These are phyloP conservation scores for Penicillium palitans DNA, from an alignment of 2,329 filamentous ascomycete species.

Conservation along the genomic window DNA sequence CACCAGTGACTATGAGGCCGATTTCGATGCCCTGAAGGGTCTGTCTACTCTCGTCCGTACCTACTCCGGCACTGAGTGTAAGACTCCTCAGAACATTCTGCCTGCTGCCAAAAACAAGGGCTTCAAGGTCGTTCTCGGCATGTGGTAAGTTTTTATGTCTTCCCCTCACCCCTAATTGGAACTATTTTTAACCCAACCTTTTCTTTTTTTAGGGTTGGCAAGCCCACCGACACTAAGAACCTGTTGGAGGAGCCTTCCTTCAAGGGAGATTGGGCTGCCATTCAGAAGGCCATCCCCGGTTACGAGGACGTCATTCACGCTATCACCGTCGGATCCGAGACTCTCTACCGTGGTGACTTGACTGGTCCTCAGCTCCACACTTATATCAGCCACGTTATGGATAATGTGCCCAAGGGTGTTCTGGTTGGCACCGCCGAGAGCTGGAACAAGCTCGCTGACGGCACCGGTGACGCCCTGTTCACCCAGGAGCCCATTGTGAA, in stretches of 20 bases:
- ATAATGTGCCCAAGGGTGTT: slow-evolving; percentile 52
- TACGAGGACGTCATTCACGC: slow-evolving; percentile 63
- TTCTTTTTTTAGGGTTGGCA: slow-evolving; percentile 20
- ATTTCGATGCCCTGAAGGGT: slow-evolving; percentile 62
- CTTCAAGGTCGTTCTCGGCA: slow-evolving; percentile 68
- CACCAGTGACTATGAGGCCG: slow-evolving; percentile 61
- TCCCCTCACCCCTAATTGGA: background rate
- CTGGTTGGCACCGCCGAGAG: slow-evolving; percentile 68
- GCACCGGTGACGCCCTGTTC: slow-evolving; percentile 62
- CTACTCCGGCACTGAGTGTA: slow-evolving; percentile 67
- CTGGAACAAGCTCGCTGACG: slow-evolving; percentile 72
- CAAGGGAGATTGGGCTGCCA: slow-evolving; percentile 59
- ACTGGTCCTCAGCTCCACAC: slow-evolving; percentile 59
- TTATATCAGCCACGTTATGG: slow-evolving; percentile 64
- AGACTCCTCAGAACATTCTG: slow-evolving; percentile 62
- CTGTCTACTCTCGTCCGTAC: slow-evolving; percentile 61
- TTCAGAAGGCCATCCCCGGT: slow-evolving; percentile 47
- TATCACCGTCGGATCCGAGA: slow-evolving; percentile 70
- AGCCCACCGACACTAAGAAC: slow-evolving; percentile 40
- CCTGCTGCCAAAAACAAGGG: slow-evolving; percentile 65
- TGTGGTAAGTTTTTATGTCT: slow-evolving; percentile 57
- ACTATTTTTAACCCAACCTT: background rate
- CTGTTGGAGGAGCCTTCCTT: slow-evolving; percentile 50
- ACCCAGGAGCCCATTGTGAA: slow-evolving; percentile 59
- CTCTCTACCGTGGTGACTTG: slow-evolving; percentile 68